These are phyloP conservation scores for Penicillium canescens DNA, from an alignment of 495 filamentous ascomycete genomes.

Conservation along the genomic window DNA sequence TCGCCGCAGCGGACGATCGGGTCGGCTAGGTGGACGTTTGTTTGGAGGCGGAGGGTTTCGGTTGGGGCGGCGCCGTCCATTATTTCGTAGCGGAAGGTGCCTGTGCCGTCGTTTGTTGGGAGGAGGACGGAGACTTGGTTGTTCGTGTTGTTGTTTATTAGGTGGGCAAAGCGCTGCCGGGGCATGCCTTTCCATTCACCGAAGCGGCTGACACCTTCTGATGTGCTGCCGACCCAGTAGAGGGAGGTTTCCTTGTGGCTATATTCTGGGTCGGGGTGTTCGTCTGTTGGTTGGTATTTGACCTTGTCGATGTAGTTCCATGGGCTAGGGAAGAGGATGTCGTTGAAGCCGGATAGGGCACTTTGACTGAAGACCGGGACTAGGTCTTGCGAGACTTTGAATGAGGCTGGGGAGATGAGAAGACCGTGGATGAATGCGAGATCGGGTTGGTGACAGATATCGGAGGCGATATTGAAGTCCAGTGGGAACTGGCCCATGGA, in stretches of 20 bases:
- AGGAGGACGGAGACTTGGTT: conserved; percentile 44
- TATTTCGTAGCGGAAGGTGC: conserved; percentile 39
- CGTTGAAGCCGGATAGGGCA: conserved; percentile 58
- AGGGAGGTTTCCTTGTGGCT: conserved; percentile 43
- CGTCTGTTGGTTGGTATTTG: conserved; percentile 36
- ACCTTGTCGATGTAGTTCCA: conserved; percentile 55
- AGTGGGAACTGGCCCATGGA: conserved; percentile 65
- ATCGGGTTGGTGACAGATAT: conserved; percentile 80
- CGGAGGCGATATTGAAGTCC: conserved; percentile 63
- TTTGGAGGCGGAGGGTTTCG: conserved; percentile 27
- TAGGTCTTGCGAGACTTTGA: conserved; percentile 61
- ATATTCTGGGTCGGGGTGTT: conserved; percentile 42
- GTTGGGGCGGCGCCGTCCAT: conserved; percentile 32
- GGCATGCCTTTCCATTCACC: conserved; percentile 60
- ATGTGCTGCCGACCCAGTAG: conserved; percentile 57
- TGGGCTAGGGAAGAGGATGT: conserved; percentile 48
- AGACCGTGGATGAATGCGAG: conserved; percentile 72
- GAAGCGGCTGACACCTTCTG: conserved; percentile 54
- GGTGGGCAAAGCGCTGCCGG: conserved; percentile 57
- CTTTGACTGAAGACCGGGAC: conserved; percentile 75
- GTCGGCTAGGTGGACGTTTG: conserved; percentile 48
- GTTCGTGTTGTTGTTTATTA: conserved; percentile 52
- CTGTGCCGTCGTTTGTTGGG: conserved; percentile 18
- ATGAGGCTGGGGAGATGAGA: conserved; percentile 62
- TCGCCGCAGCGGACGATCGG: conserved; percentile 58